Conservation (phyloP, 805 yeast genomes). For the Saccharomycodes ludwigii region DNA sequence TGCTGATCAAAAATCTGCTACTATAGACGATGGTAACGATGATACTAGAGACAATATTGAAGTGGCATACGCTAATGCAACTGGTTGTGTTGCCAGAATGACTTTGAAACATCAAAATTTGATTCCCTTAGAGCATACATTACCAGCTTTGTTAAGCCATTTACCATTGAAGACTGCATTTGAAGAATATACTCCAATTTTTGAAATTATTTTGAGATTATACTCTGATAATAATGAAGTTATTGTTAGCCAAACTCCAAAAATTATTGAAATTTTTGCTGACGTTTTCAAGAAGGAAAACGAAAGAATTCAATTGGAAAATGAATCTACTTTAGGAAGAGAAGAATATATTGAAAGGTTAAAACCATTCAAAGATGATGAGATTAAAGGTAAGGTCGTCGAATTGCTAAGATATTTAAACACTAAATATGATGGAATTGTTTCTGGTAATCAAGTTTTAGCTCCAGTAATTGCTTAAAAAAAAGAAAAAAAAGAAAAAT, state of each 20-base stretch:
- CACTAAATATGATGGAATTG: conserved; percentile 48
- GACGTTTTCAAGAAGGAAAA: conserved; percentile 62
- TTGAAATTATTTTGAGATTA: conserved; percentile 60
- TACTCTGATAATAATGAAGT: conserved; percentile 50
- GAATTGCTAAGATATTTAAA: conserved; percentile 66
- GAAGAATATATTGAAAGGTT: conserved; percentile 68
- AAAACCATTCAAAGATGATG: conserved; percentile 67
- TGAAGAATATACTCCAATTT: conserved; percentile 89
- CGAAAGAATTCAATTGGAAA: conserved; percentile 56
- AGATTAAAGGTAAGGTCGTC: conserved; percentile 49
- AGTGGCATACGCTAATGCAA: conserved; percentile 84
- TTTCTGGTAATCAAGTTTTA: conserved; percentile 31
- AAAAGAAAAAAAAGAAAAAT: conserved; percentile 1
- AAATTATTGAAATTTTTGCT: conserved; percentile 55
- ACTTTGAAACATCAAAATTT: conserved; percentile 56
- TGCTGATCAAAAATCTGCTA: conserved; percentile 58
- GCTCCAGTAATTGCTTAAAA: conserved; percentile 24
- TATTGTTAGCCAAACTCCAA: conserved; percentile 42
- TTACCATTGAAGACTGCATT: conserved; percentile 80
- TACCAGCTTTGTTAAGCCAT: conserved; percentile 62
- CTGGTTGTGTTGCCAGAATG: conserved; percentile 95
- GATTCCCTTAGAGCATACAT: conserved; percentile 66
- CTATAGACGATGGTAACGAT: conserved; percentile 48
- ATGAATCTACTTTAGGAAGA: conserved; percentile 73
- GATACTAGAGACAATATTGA: conserved; percentile 68